These are phyloP conservation scores for Aschersonia sp. DNA, from an alignment of 2,329 filamentous ascomycete species.

Conservation along the genomic window DNA sequence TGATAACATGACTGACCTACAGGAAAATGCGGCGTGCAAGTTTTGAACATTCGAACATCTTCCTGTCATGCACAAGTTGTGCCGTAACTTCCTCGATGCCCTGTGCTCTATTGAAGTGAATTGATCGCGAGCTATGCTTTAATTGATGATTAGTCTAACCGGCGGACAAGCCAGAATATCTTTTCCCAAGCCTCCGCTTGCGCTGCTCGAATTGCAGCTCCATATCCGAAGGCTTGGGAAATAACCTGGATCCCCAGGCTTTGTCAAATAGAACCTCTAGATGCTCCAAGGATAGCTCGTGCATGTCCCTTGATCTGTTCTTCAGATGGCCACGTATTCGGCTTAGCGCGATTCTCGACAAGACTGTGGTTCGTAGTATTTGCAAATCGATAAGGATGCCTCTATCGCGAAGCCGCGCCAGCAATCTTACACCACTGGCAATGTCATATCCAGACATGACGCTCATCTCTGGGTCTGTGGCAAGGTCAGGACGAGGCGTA, in stretches of 20 bases:
- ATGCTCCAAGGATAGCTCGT: constrained; percentile 15
- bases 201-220: constrained; percentile 13
- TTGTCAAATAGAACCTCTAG: constrained; percentile 17
- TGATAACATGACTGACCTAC: too few species aligned
- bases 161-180: constrained; percentile 13
- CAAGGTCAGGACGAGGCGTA: constrained; percentile 5
- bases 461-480: constrained; percentile 3
- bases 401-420: constrained; percentile 18
- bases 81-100: too few species aligned
- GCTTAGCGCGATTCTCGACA: constrained; percentile 15
- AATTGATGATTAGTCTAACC: too few species aligned
- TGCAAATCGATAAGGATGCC: constrained; percentile 20
- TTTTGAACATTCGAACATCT: too few species aligned
- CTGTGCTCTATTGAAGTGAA: too few species aligned
- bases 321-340: constrained; percentile 13
- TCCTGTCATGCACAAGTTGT: too few species aligned
- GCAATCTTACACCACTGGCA: constrained; percentile 20
- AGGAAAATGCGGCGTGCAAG: too few species aligned
- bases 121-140: too few species aligned
- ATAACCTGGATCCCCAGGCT: constrained; percentile 18
- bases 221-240: constrained; percentile 11
- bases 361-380: constrained; percentile 13
- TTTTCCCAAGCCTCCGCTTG: constrained; percentile 15
- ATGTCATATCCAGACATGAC: constrained; percentile 15
- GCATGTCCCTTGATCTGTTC: constrained; percentile 14